Evolutionary conservation across 106 monocot species (phyloP), one percentile per base, ranked within the genome.

Genomic region (Posidonia australis): DNA sequence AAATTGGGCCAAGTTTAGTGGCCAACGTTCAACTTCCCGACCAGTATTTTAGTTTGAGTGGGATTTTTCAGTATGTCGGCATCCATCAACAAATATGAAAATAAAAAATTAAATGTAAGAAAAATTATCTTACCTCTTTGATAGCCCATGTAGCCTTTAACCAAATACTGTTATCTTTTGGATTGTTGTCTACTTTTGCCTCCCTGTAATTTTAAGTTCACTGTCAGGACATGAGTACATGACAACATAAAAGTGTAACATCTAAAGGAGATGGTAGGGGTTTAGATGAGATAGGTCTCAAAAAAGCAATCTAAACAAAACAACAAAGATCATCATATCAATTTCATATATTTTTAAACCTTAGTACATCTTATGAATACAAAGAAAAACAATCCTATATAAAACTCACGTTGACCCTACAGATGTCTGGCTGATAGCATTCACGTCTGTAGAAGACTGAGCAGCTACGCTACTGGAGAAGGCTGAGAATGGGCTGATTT

Each of bases 141-240:
- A 68, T 56, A 22, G 21, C 41, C 67, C 67, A 68, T 44, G 42
- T 56, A 9, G 54, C 42, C 44, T 56, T 68, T 30, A 68, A 26
- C 67, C 67, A 68, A 14, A 68, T 68, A 36, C 56, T 56, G 53
- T 14, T 44, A 67, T 67, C 55, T 55, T 42, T 56, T 55, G 22
- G 5, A 10, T 54, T 56, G 55, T 41, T 21, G 5, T 68, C 67
- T 16, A 13, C 14, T 19, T 55, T 56, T 5, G 29, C 13, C 18
- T 56, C 56, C 23, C 67, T 68, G 67, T 27, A 24, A 43, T 31
- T 13, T 59, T 20, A 13, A 57, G 36, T 36, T 27, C 2, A 0
- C 14, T 57, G 27, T 57, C 27, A 57, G 26, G 25, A 25, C 20
- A 57, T 30, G 57, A 57, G 5, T 13, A 26, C 27, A 17, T 57